Conservation (phyloP, 768 basidiomycete genomes). For the Termitomyces sp. region DNA sequence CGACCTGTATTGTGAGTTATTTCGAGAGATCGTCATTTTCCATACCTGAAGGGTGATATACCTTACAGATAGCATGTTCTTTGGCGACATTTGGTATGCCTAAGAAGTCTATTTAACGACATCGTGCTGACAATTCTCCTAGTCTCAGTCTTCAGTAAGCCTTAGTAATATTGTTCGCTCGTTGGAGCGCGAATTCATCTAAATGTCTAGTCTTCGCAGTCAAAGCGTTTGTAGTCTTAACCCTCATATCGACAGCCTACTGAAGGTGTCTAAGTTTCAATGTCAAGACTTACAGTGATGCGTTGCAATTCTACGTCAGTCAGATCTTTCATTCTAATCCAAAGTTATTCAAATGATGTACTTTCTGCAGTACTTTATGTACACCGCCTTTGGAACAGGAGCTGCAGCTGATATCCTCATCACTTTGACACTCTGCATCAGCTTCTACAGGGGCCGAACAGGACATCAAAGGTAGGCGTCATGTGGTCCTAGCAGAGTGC, state of each 20-base stretch:
- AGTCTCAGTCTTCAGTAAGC: neutral
- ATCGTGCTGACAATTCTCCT: neutral
- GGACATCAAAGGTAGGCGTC: neutral
- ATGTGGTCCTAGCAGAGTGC: neutral
- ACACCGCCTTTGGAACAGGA: constrained; percentile 1
- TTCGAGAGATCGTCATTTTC: neutral
- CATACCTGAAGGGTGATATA: neutral
- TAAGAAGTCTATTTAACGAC: neutral
- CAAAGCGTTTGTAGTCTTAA: neutral
- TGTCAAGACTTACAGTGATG: neutral
- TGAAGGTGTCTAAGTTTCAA: neutral
- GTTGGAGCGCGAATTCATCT: neutral
- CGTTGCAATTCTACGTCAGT: neutral
- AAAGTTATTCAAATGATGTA: neutral
- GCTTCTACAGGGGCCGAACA: neutral
- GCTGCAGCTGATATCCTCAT: neutral
- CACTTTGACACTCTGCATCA: neutral
- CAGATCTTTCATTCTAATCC: neutral
- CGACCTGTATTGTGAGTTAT: constrained; percentile 2
- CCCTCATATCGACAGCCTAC: neutral
- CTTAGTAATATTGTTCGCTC: neutral
- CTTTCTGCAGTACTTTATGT: neutral
- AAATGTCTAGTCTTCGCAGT: neutral
- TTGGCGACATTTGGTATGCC: neutral
- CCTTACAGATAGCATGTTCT: neutral